A percentile compares a stretch with the other conserved stretches of the same genome.
Conservation (phyloP, 108 stramenopile genomes). For the Epithemia pelagica region DNA sequence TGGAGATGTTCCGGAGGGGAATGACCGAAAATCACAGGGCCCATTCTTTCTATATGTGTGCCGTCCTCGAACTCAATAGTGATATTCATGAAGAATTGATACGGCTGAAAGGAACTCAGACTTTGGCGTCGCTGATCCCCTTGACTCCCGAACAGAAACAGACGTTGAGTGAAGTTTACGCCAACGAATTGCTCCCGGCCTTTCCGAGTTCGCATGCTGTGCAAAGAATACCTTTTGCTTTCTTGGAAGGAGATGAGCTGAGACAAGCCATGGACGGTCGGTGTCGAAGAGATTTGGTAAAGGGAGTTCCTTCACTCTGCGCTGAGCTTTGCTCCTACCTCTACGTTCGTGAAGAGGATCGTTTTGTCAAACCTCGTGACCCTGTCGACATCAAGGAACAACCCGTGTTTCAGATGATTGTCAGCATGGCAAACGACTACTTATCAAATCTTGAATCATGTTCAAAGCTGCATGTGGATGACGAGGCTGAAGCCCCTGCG, state of each 20-base stretch:
- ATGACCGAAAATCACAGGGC: constrained; percentile 84
- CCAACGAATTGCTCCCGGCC: constrained; percentile 25
- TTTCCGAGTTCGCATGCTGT: constrained; percentile 51
- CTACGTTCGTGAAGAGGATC: constrained; percentile 25
- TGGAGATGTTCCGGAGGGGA: constrained; percentile 58
- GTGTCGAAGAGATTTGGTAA: constrained; percentile 59
- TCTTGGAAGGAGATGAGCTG: constrained; percentile 57
- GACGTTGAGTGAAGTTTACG: constrained; percentile 56
- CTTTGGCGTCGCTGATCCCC: constrained; percentile 46
- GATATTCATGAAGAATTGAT: constrained; percentile 34
- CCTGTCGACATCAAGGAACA: constrained; percentile 66
- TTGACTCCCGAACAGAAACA: constrained; percentile 50
- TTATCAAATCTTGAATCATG: constrained; percentile 39
- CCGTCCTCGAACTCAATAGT: constrained; percentile 55
- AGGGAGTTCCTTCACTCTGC: constrained; percentile 88
- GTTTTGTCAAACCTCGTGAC: constrained; percentile 44
- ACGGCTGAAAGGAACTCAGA: constrained; percentile 52
- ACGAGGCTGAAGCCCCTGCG: constrained; percentile 45
- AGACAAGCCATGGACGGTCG: constrained; percentile 47
- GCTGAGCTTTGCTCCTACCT: constrained; percentile 74
- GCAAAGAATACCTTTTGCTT: constrained; percentile 61
- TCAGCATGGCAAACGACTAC: constrained; percentile 59
- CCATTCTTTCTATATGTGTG: constrained; percentile 90
- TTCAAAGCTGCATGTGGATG: constrained; percentile 38
- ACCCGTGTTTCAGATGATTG: constrained; percentile 43